phyloP scores from a whole-genome alignment of 495 filamentous ascomycete species.

The Penicillium bovifimosum region DNA sequence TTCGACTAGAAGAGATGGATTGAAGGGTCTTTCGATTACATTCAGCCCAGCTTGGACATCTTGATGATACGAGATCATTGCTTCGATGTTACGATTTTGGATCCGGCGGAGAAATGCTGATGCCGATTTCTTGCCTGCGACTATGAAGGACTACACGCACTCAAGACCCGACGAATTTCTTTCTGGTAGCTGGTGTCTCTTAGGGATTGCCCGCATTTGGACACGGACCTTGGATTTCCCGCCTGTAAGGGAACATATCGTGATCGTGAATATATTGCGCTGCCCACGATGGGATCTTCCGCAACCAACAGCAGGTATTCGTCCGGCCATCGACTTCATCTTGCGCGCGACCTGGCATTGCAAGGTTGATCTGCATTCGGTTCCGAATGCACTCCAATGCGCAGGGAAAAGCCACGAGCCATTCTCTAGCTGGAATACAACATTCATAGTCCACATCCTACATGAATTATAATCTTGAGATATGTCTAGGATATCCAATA shows the following conservation, averaged over 20 bases:
- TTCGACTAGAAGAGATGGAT: not conserved
- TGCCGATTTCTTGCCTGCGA: not conserved
- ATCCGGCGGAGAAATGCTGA: not conserved
- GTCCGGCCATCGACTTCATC: too few species aligned
- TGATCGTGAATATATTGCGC: not conserved
- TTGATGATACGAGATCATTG: not conserved
- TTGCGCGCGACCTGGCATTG: too few species aligned
- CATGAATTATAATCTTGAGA: too few species aligned
- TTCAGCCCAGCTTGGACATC: not conserved
- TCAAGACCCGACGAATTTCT: not conserved
- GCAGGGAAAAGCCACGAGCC: too few species aligned
- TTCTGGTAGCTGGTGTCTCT: not conserved
- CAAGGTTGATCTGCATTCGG: too few species aligned
- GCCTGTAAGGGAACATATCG: not conserved
- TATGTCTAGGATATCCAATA: too few species aligned
- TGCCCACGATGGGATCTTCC: not conserved
- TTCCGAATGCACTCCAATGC: too few species aligned
- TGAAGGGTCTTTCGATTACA: not conserved
- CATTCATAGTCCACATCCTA: too few species aligned
- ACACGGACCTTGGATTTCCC: not conserved
- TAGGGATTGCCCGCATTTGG: not conserved
- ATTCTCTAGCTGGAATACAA: too few species aligned
- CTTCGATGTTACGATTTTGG: not conserved
- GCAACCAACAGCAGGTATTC: not conserved
- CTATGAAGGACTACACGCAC: not conserved